These are phyloP conservation scores for Exsudoporus floridanus DNA, from an alignment of 1,284 basidiomycete genomes.

Conservation along the genomic window DNA sequence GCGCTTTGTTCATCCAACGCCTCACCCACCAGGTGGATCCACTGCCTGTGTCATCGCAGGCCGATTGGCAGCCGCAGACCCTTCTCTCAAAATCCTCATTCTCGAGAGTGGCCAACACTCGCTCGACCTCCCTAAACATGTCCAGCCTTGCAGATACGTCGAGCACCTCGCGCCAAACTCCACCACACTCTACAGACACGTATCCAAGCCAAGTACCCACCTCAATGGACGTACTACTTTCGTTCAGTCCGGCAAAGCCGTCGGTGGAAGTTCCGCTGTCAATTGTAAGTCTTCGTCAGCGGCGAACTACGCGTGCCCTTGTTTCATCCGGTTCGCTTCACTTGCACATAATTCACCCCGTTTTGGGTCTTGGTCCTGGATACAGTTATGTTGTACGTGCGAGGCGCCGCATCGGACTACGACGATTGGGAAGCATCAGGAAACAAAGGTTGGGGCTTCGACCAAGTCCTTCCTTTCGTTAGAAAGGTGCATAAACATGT, in stretches of 20 bases:
- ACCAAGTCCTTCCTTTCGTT: conserved; percentile 47
- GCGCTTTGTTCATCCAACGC: background rate
- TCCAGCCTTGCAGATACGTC: conserved; percentile 50
- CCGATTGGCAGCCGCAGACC: conserved; percentile 14
- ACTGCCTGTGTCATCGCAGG: conserved; percentile 23
- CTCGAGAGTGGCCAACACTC: conserved; percentile 17
- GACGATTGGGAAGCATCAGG: conserved; percentile 53
- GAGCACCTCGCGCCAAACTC: conserved; percentile 40
- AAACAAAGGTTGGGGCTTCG: conserved; percentile 54
- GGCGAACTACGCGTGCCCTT: background rate
- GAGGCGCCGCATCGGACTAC: conserved; percentile 55
- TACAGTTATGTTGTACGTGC: conserved; percentile 53
- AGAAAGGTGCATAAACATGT: conserved; percentile 44
- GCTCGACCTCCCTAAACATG: conserved; percentile 41
- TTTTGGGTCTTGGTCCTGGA: conserved; percentile 8
- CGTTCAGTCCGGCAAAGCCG: conserved; percentile 45
- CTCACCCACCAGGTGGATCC: conserved; percentile 15
- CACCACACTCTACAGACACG: conserved; percentile 45
- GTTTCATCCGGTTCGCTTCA: background rate
- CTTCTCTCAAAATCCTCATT: conserved; percentile 21
- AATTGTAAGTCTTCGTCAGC: conserved; percentile 46
- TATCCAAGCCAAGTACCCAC: conserved; percentile 41
- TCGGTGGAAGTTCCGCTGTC: conserved; percentile 61
- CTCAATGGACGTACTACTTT: conserved; percentile 46
- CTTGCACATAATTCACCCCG: background rate